phyloP scores from a whole-genome alignment of 768 basidiomycete genomes.

The Myochromella boudieri region DNA sequence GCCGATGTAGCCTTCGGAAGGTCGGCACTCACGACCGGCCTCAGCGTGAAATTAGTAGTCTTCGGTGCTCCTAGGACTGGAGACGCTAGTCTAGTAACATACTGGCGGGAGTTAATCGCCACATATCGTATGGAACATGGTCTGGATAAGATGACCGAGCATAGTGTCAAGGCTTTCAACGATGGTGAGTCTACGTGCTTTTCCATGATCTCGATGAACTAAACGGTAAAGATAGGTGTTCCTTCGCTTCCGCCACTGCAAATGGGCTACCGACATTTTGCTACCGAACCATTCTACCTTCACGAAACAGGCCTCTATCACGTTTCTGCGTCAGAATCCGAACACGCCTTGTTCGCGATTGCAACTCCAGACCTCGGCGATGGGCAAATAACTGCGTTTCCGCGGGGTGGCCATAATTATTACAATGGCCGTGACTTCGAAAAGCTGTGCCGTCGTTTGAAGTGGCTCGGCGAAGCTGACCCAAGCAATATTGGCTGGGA shows the following conservation, averaged over 20 bases:
- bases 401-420: constrained; percentile 63
- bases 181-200: constrained; percentile 39
- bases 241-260: constrained; percentile 52
- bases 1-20: constrained; percentile 18
- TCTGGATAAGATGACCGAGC: constrained; percentile 38
- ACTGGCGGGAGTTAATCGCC: constrained; percentile 39
- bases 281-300: constrained; percentile 48
- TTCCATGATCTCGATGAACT: neutral
- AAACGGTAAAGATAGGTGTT: constrained; percentile 38
- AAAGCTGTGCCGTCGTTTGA: constrained; percentile 37
- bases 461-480: constrained; percentile 41
- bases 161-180: constrained; percentile 53
- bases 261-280: constrained; percentile 55
- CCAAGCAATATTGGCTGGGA: constrained; percentile 40
- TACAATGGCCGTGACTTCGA: constrained; percentile 59
- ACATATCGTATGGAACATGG: constrained; percentile 35
- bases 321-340: constrained; percentile 44
- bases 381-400: constrained; percentile 29
- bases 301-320: constrained; percentile 46
- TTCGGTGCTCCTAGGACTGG: constrained; percentile 57
- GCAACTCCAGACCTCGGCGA: constrained; percentile 18
- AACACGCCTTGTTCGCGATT: constrained; percentile 45
- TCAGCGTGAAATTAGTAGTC: constrained; percentile 39
- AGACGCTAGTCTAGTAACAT: constrained; percentile 37
- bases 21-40: constrained; percentile 21